Percentiles rank a stretch among this genome's conserved stretches.
Evolutionary conservation across 805 yeast species (phyloP).

Genomic region (Clavispora asparagi): DNA sequence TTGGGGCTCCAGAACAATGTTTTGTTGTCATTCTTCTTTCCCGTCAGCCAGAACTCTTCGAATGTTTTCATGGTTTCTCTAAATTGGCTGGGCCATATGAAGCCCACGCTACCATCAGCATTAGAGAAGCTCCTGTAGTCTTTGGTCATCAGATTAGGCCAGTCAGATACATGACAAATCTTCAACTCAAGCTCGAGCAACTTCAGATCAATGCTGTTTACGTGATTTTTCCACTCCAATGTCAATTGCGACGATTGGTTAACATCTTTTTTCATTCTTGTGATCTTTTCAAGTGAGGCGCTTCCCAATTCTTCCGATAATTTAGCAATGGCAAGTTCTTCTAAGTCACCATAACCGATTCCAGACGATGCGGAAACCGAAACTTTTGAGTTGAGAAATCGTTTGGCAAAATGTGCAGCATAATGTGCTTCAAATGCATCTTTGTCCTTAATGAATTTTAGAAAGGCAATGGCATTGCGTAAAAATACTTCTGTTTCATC

Average conservation of each 20-base stretch:
- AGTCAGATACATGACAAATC: constrained; percentile 39
- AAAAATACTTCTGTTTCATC: constrained; percentile 37
- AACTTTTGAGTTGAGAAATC: constrained; percentile 46
- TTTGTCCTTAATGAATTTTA: constrained; percentile 70
- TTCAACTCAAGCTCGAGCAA: constrained; percentile 35
- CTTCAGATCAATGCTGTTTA: constrained; percentile 6
- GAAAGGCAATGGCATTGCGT: constrained; percentile 52
- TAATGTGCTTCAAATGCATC: constrained; percentile 82
- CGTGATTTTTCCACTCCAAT: constrained; percentile 30
- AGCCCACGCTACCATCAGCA: constrained; percentile 15
- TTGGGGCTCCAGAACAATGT: constrained; percentile 70
- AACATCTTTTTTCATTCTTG: constrained; percentile 84
- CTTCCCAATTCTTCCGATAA: constrained; percentile 63
- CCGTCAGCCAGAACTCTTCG: constrained; percentile 38
- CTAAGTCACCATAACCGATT: constrained; percentile 43
- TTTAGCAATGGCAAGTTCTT: constrained; percentile 60
- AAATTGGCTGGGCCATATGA: constrained; percentile 38
- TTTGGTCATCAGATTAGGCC: constrained; percentile 44
- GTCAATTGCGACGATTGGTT: constrained; percentile 40
- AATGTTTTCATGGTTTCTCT: constrained; percentile 32
- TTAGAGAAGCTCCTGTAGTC: constrained; percentile 31
- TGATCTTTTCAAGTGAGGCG: constrained; percentile 70
- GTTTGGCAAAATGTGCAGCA: constrained; percentile 79
- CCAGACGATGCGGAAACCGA: constrained; percentile 4
- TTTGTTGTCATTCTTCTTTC: constrained; percentile 37